phyloP scores from a whole-genome alignment of 805 yeast species.

The Priceomyces melissophilus region DNA sequence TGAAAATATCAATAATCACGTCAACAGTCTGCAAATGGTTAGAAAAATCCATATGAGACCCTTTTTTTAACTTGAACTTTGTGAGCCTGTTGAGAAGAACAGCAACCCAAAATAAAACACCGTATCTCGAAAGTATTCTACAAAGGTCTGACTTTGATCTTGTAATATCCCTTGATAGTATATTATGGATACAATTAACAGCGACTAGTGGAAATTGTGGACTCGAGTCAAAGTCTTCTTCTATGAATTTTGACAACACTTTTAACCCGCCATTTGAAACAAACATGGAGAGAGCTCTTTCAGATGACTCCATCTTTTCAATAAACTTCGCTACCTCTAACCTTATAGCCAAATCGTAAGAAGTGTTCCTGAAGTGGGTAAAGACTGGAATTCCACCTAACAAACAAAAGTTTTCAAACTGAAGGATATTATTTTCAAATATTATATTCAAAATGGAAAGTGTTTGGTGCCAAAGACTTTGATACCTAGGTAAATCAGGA shows the following conservation, averaged over 20 bases:
- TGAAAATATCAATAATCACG: constrained; percentile 35
- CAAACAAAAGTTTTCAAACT: constrained; percentile 40
- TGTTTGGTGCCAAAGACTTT: constrained; percentile 35
- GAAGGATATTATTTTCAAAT: constrained; percentile 25
- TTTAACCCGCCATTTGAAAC: constrained; percentile 46
- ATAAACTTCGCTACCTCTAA: constrained; percentile 37
- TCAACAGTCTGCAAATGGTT: constrained; percentile 15
- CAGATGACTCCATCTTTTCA: constrained; percentile 29
- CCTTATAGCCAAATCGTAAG: constrained; percentile 29
- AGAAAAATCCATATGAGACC: constrained; percentile 3
- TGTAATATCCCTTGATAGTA: constrained; percentile 33
- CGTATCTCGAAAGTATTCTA: constrained; percentile 39
- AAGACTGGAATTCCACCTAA: constrained; percentile 43
- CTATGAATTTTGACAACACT: constrained; percentile 42
- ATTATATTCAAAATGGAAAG: constrained; percentile 32
- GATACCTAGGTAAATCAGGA: constrained; percentile 28
- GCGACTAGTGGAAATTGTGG: constrained; percentile 38
- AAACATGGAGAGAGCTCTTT: constrained; percentile 35
- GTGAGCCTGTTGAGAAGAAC: constrained; percentile 33
- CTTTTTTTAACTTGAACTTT: constrained; percentile 9
- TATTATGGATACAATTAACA: constrained; percentile 32
- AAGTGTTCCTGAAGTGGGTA: constrained; percentile 32
- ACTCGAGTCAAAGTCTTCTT: constrained; percentile 40
- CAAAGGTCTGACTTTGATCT: constrained; percentile 42
- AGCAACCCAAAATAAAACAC: constrained; percentile 42